Base-by-base conservation (phyloP, 768 basidiomycete species). In the Megacollybia marginata region DNA sequence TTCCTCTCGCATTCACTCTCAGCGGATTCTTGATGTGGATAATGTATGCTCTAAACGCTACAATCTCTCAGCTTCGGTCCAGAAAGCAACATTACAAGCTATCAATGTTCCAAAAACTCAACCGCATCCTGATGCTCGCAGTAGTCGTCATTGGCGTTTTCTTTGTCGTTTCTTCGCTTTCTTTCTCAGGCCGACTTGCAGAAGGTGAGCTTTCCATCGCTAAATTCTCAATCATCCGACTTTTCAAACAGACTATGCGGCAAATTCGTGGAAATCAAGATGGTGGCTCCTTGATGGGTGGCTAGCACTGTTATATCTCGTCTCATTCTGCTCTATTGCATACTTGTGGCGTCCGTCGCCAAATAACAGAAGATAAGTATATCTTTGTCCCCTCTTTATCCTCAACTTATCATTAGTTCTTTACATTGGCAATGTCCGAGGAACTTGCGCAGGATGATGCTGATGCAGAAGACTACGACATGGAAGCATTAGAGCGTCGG, bases 241-340 rank as follows among this genome's bases (percentile, higher is more conserved):
- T 19, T 32, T 23, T 38, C 9, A 18, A 34, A 4, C 48, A 93
- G 92, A 95, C 63, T 97, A 94, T 62, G 88, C 92, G 13, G 88
- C 92, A 6, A 87, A 84, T 53, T 85, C 90, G 15, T 97, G 93
- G 93, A 78, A 75, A 52, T 74, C 79, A 48, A 84, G 94, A 44
- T 99, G 96, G 96, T 92, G 92, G 87, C 72, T 99, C 6, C 75
- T 99, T 38, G 96, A 99, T 59, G 96, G 94, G 15, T 98, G 92
- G 75, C 76, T 98, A 42, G 83, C 89, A 1, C 74, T 94, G 43
- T 80, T 98, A 20, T 98, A 95, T 64, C 77, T 96, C 43, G 69
- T 75, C 28, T 82, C 85, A 33, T 98, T 98, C 65, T 68, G 71
- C 52, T 70, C 79, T 9, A 92, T 97, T 54, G 82, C 89, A 2